A percentile compares a stretch with the other conserved stretches of the same genome.
Evolutionary conservation across 257 asterid species (phyloP).

Genomic region (Linderniella brevidens): DNA sequence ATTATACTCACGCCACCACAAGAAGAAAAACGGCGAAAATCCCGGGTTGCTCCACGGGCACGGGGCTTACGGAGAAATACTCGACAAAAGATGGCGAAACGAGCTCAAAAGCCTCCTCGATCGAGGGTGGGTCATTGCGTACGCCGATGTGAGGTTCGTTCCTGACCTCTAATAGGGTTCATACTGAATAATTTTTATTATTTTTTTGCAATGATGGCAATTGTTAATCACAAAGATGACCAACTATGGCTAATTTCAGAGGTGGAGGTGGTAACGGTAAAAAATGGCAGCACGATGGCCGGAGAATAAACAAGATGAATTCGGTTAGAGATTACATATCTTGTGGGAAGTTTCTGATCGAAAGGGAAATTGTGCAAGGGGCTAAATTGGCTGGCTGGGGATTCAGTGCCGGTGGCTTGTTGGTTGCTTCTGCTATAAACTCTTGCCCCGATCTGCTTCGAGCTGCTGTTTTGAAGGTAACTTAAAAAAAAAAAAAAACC

Average conservation of each 20-base stretch:
- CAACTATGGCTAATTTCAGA: conserved; percentile 31
- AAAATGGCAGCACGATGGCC: conserved; percentile 76
- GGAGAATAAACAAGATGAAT: conserved; percentile 50
- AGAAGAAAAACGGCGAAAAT: conserved; percentile 36
- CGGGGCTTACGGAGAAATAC: conserved; percentile 88
- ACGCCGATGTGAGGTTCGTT: conserved; percentile 88
- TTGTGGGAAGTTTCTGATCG: conserved; percentile 75
- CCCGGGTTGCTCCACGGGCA: conserved; percentile 96
- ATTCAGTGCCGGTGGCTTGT: conserved; percentile 89
- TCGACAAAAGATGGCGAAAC: conserved; percentile 79
- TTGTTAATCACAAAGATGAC: not conserved
- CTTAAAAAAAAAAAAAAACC: no score
- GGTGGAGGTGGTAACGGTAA: conserved; percentile 91
- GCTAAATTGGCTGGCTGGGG: conserved; percentile 94
- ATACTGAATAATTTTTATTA: not conserved
- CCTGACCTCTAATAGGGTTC: not conserved
- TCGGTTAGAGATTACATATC: conserved; percentile 58
- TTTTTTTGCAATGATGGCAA: not conserved
- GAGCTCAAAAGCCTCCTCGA: conserved; percentile 83
- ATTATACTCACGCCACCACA: conserved; percentile 47
- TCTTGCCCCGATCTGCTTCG: conserved; percentile 61
- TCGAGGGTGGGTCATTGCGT: conserved; percentile 97
- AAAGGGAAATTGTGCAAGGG: conserved; percentile 50
- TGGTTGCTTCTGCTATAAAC: conserved; percentile 91
- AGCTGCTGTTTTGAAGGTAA: conserved; percentile 82